Evolutionary conservation across 225 moss, liverwort and hornwort genomes (phyloP), one percentile per base, ranked within the genome.

Genomic region (Pseudoscleropodium purum): DNA sequence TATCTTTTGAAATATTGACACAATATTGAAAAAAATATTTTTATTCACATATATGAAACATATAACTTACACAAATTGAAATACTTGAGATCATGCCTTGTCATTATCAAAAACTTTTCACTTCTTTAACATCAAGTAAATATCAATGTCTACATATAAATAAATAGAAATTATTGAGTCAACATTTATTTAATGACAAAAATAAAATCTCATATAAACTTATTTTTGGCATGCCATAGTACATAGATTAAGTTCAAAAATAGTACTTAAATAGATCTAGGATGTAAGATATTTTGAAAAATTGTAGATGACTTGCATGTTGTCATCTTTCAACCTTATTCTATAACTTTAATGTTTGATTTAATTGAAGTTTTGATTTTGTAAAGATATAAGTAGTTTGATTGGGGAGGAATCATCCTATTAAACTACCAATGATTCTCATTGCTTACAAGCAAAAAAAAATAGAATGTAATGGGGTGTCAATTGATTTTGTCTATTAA

Each of bases 31-130:
- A 34, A 24, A 0, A 36, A 36, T 24, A 15, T 25, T 56, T 25
- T 25, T 9, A 15, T 37, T 56, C 25, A 56, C 18, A 59, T 11
- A 26, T 27, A 21, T 76, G 27, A 57, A 52, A 47, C 13, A 49
- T 20, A 33, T 49, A 33, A 49, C 20, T 33, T 49, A 33, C 11
- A 27, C 5, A n/a, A 3, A 79, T 37, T 18, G 11, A 79, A 52
- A 24, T 36, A 77, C 2, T 54, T 23, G 2, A 34, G 23, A 77
- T n/a, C n/a, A n/a, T 77, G 9, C 15, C 49, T 75, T 75, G 49
- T 20, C 3, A 52, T 20, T 0, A 0, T 24, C 4, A 56, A 25
- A 52, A 23, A 7, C 0, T 3, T 15, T 56, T n/a, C 1, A 0
- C 26, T 9, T 79, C n/a, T 4, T 59, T 26, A 57, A 7, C 3